Evolutionary conservation across 2,329 filamentous ascomycete genomes (phyloP).

Genomic region (Diaporthe citriasiana): DNA sequence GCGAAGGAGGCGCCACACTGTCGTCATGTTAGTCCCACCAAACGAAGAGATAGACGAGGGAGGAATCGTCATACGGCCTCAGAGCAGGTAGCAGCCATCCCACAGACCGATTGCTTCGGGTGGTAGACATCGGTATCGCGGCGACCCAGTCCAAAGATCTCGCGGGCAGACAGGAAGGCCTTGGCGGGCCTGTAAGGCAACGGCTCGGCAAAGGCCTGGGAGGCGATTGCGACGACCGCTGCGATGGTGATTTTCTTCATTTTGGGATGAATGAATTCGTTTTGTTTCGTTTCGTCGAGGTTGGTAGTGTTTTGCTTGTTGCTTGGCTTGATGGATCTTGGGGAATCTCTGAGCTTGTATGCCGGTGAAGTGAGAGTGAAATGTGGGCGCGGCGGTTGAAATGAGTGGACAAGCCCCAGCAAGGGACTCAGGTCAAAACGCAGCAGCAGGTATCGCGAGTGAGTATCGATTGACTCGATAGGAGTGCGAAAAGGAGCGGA

Average conservation of each 20-base stretch:
- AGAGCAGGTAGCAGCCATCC: conserved; percentile 64
- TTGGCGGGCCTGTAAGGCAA: conserved; percentile 53
- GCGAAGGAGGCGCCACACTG: conserved; percentile 64
- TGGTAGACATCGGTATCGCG: conserved; percentile 64
- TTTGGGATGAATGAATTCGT: conserved; percentile 41
- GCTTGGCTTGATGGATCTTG: conserved; percentile 5
- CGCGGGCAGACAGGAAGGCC: conserved; percentile 53
- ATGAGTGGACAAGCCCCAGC: conserved; percentile 29
- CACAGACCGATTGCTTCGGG: conserved; percentile 64
- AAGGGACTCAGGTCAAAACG: conserved; percentile 5
- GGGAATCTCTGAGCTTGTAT: not conserved
- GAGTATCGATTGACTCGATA: conserved; percentile 16
- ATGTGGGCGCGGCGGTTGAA: not conserved
- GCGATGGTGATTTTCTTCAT: conserved; percentile 55
- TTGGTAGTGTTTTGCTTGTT: not conserved
- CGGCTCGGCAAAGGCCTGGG: conserved; percentile 51
- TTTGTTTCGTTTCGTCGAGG: conserved; percentile 1
- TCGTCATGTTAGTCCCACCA: not conserved
- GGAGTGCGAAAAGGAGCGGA: conserved; percentile 20
- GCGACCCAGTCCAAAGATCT: conserved; percentile 58
- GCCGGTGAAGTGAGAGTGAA: not conserved
- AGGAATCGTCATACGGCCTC: conserved; percentile 54
- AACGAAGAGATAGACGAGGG: not conserved
- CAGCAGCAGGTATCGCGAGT: conserved; percentile 24
- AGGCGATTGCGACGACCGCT: conserved; percentile 59